A percentile compares a stretch with the other conserved stretches of the same genome.
Conservation (phyloP, 108 stramenopile species). For the Nitzschia sp. region DNA sequence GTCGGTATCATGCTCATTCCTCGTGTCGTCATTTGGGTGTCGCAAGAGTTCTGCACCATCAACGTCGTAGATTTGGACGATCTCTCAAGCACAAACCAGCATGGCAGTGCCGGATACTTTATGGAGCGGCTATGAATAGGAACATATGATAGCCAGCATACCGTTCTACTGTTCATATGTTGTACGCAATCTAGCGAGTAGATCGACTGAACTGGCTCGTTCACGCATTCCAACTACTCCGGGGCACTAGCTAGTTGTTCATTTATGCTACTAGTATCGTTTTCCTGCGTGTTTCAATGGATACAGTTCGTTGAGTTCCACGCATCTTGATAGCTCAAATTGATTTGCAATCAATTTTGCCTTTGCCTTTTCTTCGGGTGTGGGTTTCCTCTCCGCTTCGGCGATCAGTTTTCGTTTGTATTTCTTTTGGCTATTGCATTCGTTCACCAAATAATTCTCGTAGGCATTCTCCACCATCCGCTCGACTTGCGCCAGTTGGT, state of each 20-base stretch:
- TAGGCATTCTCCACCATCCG: slow-evolving; percentile 86
- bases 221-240: too few relatives aligned
- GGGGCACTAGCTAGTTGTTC: too few relatives aligned
- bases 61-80: slow-evolving; percentile 48
- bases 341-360: slow-evolving; percentile 50
- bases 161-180: too few relatives aligned
- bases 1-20: slow-evolving; percentile 42
- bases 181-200: too few relatives aligned
- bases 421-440: slow-evolving; percentile 77
- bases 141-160: too few relatives aligned
- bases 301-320: slow-evolving; percentile 79
- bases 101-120: slow-evolving; percentile 1
- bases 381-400: slow-evolving; percentile 34
- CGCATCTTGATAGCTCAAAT: slow-evolving; percentile 71
- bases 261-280: slow-evolving; percentile 6
- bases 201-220: too few relatives aligned
- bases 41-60: slow-evolving; percentile 55
- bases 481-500: slow-evolving; percentile 89
- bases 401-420: slow-evolving; percentile 64
- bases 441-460: slow-evolving; percentile 69
- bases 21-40: slow-evolving; percentile 41
- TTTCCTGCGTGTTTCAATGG: slow-evolving; percentile 40
- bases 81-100: slow-evolving; percentile 3
- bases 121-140: slow-evolving; percentile 4
- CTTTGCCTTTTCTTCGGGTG: slow-evolving; percentile 52